Base-by-base conservation (phyloP, 2,329 filamentous ascomycete species). In the Diplodia mutila region DNA sequence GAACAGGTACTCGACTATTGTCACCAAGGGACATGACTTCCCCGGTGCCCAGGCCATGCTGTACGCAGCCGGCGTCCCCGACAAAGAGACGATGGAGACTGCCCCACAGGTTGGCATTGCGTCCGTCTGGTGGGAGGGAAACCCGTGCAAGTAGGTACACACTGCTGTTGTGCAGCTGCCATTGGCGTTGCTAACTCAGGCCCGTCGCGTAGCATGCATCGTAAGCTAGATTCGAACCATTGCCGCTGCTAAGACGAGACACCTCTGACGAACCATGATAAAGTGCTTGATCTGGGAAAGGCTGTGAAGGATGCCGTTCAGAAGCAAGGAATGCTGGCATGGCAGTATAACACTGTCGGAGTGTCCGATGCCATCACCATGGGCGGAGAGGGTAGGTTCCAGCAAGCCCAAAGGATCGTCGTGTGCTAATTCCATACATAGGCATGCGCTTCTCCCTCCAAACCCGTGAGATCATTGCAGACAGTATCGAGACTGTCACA, bases 121-220 rank as follows among this genome's bases (percentile, higher is more conserved):
- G 8, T 93, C 91, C 5, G 92, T 97, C 4, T 97, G 94, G 94
- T 98, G 94, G 94, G 93, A 97, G 80, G 94, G 94, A 32, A 97
- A 97, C 77, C 92, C 94, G 46, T 97, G 94, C 88, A 97, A 97
- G 90, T 92, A 80, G 81, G 89, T 85, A 37, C 21, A 23, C 61
- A 25, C 59, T 46, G n/a, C 34, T 48, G 55, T 16, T 48, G 55
- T 16, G 12, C 11, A 25, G 11, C 11, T 46, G 9, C 46, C 32
- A 25, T 37, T 37, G 27, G n/a, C 16, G 23, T 12, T 27, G 51
- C 57, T 67, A 39, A 63, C 14, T 37, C 57, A 6, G 5, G 27
- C 23, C 29, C 29, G 18, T 4, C 42, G 23, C 6, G 18, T 73
- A 85, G 83, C 73, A 86, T 82, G 79, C 84, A 87, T 73, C 78